Percentiles rank a stretch among this genome's conserved stretches.
These are phyloP conservation scores for grape (Vitis vinifera) DNA, from an alignment of 164 flowering plant genomes.

Conservation along the genomic window ASM3070453v1 NC_081822.1:28534501-28535000, in stretches of 20 bases:
- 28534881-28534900: not conserved
- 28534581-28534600: conserved; percentile 6
- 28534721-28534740: conserved; percentile 4
- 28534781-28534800: conserved; percentile 49
- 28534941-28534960: not conserved
- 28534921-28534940: not conserved
- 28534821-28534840: conserved; percentile 52
- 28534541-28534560: conserved; percentile 50
- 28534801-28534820: conserved; percentile 58
- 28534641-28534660: conserved; percentile 7
- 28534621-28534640: conserved; percentile 10
- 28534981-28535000: not conserved
- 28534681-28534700: conserved; percentile 8
- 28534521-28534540: conserved; percentile 61
- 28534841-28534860: conserved; percentile 33
- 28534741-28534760: conserved; percentile 8
- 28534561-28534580: conserved; percentile 34
- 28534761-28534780: conserved; percentile 45
- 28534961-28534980: conserved; percentile 3
- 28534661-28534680: conserved; percentile 8
- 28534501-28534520: conserved; percentile 72
- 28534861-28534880: not conserved
- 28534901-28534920: not conserved
- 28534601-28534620: conserved; percentile 10
- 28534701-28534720: conserved; percentile 11